Percentiles rank a stretch among this genome's conserved stretches.
Conservation (phyloP, 441 rosid genomes). For the Croton setiger region DNA sequence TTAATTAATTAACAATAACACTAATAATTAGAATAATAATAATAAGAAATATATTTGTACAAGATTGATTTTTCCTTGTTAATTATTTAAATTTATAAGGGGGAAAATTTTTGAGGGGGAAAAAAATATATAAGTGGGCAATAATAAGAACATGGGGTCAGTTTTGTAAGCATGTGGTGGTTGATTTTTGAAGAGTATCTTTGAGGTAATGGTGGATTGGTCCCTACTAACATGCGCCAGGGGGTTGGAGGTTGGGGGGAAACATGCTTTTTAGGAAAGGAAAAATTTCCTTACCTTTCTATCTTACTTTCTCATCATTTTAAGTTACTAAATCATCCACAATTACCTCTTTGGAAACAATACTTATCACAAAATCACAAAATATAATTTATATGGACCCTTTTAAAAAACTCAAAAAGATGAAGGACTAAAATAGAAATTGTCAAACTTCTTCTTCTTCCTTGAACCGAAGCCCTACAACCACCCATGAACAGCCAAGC, state of each 20-base stretch:
- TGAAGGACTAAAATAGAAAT: too few species aligned
- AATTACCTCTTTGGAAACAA: too few species aligned
- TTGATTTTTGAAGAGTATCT: constrained; percentile 39
- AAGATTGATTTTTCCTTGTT: too few species aligned
- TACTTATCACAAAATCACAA: too few species aligned
- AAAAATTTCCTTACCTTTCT: constrained; percentile 1
- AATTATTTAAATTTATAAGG: not conserved
- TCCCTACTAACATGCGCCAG: constrained; percentile 36
- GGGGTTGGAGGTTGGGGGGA: constrained; percentile 31
- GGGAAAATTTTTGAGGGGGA: not conserved
- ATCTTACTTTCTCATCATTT: not conserved
- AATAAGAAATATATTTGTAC: not conserved
- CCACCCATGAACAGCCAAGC: too few species aligned
- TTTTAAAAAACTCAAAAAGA: too few species aligned
- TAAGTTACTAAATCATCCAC: too few species aligned
- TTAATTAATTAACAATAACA: not conserved
- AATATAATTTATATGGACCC: too few species aligned
- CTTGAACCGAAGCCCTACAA: too few species aligned
- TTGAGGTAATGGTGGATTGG: constrained; percentile 30
- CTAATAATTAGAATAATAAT: too few species aligned
- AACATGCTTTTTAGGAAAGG: constrained; percentile 32
- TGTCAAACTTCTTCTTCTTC: too few species aligned
- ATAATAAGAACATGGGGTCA: constrained; percentile 33
- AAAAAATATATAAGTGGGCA: constrained; percentile 1
- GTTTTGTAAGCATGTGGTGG: constrained; percentile 39